Base-by-base conservation (phyloP, 2,329 filamentous ascomycete species). In the Rutstroemia sydowiana region DNA sequence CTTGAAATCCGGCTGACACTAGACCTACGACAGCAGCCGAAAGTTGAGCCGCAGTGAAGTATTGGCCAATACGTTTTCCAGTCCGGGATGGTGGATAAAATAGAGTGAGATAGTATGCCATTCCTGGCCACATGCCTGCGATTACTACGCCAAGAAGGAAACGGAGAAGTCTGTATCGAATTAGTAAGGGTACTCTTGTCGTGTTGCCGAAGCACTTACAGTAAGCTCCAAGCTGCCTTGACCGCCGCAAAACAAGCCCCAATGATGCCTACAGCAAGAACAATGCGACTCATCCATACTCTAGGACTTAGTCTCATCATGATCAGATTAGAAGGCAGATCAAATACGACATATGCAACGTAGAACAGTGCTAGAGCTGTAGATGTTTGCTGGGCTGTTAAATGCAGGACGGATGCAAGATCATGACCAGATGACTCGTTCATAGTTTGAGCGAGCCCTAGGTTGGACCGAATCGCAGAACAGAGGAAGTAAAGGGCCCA, bases 371-470 rank as follows among this genome's bases (percentile, higher is more conserved):
- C 88, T 36, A 95, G 73, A 45, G 87, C 88, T 0, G 87, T 91
- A 0, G 89, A 95, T 14, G 89, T 83, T 68, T 95, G 85, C 61
- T 86, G 87, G 9, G 84, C 70, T 0, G 81, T 82, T 58, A 95
- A 72, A 54, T 81, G 66, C 46, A 95, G 77, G 34, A 85, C 77
- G 2, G 80, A 78, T 59, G 78, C 78, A n/a, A 95, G 79, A 65
- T 93, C 85, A 65, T 95, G 88, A 31, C 78, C 76, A 39, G 77
- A 70, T 16, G 76, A 70, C 28, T 70, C 70, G 70, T 95, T 95
- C 90, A 95, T 95, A 1, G 90, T 95, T 71, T 95, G 88, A n/a
- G 90, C 87, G 60, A 95, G 82, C 56, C 89, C 89, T 59, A 95
- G 88, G 69, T 95, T 95, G 63, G 88, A 93, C 48, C 89, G 84